Evolutionary conservation across 1,284 basidiomycete genomes (phyloP).

Genomic region (Leccinum ponderosum): DNA sequence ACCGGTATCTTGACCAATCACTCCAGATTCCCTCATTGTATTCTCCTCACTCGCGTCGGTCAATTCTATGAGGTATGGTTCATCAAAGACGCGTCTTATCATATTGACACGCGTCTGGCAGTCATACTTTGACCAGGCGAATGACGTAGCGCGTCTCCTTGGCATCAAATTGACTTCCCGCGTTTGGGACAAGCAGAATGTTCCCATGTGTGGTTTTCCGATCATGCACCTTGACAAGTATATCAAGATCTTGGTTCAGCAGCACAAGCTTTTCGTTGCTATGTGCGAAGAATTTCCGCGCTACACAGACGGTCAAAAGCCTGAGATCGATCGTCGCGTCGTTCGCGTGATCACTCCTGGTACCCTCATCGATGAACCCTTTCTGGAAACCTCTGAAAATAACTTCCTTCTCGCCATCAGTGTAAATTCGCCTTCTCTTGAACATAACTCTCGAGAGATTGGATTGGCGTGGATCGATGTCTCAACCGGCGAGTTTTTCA

Average conservation of each 20-base stretch:
- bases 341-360: constrained; percentile 89
- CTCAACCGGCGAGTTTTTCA: constrained; percentile 94
- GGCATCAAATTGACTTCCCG: constrained; percentile 80
- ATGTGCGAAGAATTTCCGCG: constrained; percentile 88
- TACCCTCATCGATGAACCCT: constrained; percentile 88
- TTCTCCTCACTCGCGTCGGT: constrained; percentile 88
- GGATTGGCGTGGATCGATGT: constrained; percentile 93
- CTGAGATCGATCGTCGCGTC: constrained; percentile 74
- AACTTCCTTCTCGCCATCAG: constrained; percentile 84
- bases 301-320: constrained; percentile 45
- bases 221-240: constrained; percentile 83
- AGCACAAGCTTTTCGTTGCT: constrained; percentile 82
- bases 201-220: constrained; percentile 91
- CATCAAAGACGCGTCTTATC: neutral
- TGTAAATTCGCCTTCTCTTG: constrained; percentile 12
- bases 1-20: constrained; percentile 72
- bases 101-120: constrained; percentile 33
- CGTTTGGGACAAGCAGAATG: constrained; percentile 64
- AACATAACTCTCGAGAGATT: constrained; percentile 11
- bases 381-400: constrained; percentile 82
- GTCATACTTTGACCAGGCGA: constrained; percentile 94
- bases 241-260: constrained; percentile 82
- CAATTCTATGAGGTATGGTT: constrained; percentile 87
- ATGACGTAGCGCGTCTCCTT: constrained; percentile 72
- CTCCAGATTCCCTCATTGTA: constrained; percentile 80